Percentiles rank a stretch among this genome's conserved stretches.
Evolutionary conservation across 306 rosid species (phyloP).

Genomic region (Ziziphus jujuba): DNA sequence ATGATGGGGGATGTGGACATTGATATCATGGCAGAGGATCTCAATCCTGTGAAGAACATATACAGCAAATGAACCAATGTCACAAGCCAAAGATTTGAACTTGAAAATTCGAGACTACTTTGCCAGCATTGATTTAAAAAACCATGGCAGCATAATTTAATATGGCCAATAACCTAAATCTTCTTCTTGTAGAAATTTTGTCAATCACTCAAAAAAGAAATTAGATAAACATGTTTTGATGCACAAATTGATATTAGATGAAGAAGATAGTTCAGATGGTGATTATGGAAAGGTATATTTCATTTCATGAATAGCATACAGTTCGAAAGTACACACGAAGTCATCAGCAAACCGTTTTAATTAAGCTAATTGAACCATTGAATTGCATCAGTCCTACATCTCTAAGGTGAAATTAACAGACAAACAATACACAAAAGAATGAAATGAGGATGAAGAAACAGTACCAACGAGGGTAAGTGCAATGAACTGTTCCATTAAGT

Average conservation of each 20-base stretch:
- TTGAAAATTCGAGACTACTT: neutral
- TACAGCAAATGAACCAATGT: conserved; percentile 8
- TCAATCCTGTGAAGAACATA: conserved; percentile 65
- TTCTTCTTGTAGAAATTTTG: neutral
- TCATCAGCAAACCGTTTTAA: neutral
- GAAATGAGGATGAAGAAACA: conserved; percentile 21
- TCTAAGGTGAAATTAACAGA: conserved; percentile 8
- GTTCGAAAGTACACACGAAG: too few species aligned
- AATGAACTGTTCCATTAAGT: conserved; percentile 93
- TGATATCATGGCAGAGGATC: conserved; percentile 79
- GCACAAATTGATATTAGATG: neutral
- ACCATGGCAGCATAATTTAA: too few species aligned
- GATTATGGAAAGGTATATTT: neutral
- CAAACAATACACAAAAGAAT: conserved; percentile 18
- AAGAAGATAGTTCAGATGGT: neutral
- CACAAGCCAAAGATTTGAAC: conserved; percentile 10
- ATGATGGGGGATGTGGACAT: conserved; percentile 92
- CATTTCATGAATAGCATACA: too few species aligned
- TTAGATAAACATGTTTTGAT: neutral
- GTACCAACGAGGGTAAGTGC: conserved; percentile 93
- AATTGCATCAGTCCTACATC: neutral
- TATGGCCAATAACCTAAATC: neutral
- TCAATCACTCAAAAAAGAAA: neutral
- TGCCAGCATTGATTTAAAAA: neutral
- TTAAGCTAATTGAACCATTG: neutral